Evolutionary conservation across 306 rosid species (phyloP).

Genomic region (Prunus fruticosa): DNA sequence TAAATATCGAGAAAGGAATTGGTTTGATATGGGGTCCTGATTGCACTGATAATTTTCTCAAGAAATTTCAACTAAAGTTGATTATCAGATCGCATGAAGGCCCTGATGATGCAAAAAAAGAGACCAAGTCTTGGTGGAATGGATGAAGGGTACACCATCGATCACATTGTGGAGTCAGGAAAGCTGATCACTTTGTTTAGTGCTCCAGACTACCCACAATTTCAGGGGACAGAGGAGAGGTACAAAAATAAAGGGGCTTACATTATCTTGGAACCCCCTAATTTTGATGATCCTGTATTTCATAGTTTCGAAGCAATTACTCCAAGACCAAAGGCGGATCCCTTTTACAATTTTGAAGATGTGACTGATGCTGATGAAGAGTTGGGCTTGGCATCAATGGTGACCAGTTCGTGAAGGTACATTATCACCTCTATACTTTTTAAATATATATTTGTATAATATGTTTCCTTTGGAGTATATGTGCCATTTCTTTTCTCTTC

Average conservation of each 20-base stretch:
- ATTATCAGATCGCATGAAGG: conserved; percentile 95
- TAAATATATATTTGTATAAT: neutral
- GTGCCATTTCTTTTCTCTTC: neutral
- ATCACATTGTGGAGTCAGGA: conserved; percentile 84
- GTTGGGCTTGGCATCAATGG: conserved; percentile 78
- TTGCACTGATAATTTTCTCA: conserved; percentile 78
- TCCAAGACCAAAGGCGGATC: conserved; percentile 78
- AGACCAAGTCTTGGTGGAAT: conserved; percentile 75
- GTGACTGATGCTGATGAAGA: conserved; percentile 81
- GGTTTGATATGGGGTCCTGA: conserved; percentile 92
- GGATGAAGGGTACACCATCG: conserved; percentile 79
- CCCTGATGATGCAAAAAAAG: conserved; percentile 90
- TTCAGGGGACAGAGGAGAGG: conserved; percentile 76
- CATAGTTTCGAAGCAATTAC: conserved; percentile 66
- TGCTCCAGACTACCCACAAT: conserved; percentile 95
- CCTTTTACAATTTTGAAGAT: conserved; percentile 68
- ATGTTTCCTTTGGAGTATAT: neutral
- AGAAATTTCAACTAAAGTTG: conserved; percentile 60
- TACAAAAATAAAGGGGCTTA: conserved; percentile 82
- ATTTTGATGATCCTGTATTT: conserved; percentile 67
- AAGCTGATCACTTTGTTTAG: conserved; percentile 78
- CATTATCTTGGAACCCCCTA: conserved; percentile 66
- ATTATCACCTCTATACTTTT: too few relatives aligned
- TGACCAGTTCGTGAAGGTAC: conserved; percentile 32
- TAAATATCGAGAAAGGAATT: conserved; percentile 74